A percentile compares a stretch with the other conserved stretches of the same genome.
Evolutionary conservation across 2,329 filamentous ascomycete species (phyloP).

Genomic region (Emydomyces testavorans): DNA sequence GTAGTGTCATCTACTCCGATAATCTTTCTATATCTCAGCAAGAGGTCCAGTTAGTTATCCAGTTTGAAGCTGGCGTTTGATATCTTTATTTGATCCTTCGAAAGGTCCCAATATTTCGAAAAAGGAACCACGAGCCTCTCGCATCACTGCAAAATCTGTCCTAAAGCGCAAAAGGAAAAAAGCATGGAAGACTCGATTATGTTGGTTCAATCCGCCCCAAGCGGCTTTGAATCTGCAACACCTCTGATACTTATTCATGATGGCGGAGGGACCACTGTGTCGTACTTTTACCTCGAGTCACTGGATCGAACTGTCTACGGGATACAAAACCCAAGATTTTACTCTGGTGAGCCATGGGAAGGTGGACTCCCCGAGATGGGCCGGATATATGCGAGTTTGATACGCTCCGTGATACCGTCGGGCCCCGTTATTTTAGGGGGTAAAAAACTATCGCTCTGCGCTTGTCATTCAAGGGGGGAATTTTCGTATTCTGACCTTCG

Average conservation of each 20-base stretch:
- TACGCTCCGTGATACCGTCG: constrained; percentile 25
- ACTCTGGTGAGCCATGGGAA: constrained; percentile 38
- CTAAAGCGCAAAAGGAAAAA: neutral
- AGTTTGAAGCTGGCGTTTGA: no score
- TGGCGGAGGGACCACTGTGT: constrained; percentile 49
- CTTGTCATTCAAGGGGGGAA: neutral
- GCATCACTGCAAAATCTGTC: no score
- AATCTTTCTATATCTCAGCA: no score
- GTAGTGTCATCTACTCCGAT: no score
- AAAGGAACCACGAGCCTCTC: no score
- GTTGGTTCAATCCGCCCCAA: constrained; percentile 14
- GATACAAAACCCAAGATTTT: constrained; percentile 46
- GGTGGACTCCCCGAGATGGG: constrained; percentile 48
- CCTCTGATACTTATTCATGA: constrained; percentile 50
- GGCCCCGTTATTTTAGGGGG: constrained; percentile 17
- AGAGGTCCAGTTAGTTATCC: no score
- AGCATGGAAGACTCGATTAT: constrained; percentile 14
- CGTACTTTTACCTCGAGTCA: constrained; percentile 44
- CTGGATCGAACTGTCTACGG: constrained; percentile 43
- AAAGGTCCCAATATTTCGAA: no score
- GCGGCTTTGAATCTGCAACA: constrained; percentile 14
- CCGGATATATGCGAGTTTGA: constrained; percentile 38
- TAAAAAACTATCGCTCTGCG: constrained; percentile 1
- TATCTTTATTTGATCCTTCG: no score
- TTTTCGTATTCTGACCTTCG: neutral